Evolutionary conservation across 2,329 filamentous ascomycete species (phyloP), one percentile per base, ranked within the genome.

Genomic region (Aspergillus sp.): DNA sequence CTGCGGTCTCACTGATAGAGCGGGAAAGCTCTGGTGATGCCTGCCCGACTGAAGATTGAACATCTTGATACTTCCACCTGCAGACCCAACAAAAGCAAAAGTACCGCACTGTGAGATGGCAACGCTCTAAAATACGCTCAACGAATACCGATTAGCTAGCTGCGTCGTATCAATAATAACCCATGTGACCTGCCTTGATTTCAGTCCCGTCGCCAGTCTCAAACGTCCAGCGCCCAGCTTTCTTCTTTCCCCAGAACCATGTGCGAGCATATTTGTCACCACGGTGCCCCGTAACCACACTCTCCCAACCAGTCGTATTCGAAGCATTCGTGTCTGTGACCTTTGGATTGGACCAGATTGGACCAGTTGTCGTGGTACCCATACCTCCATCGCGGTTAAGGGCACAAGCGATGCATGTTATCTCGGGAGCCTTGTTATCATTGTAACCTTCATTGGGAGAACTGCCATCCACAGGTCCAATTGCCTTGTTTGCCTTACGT

Each of bases 201-300:
- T 88, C 80, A n/a, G 81, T 79, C 12, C 80, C 80, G 67, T 98
- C 93, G 36, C 85, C 80, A 0, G 90, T 96, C 54, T 86, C 82
- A 56, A 98, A 88, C 0, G 86, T 85, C 93, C 93, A 98, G 52
- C 93, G 79, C 7, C 93, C 93, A 42, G 93, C 90, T 58, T 85
- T 83, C 69, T 94, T 96, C 47, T 88, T 83, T 4, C 91, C 93
- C 90, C 93, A 97, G 69, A 96, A 96, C 93, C 93, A 98, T 1
- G 93, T 97, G 45, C 93, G 81, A 12, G 89, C 93, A 61, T 80
- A 86, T 40, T 82, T 78, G 60, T 97, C 91, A 44, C 85, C 81
- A 60, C 84, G 84, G 63, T 98, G 94, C 7, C 89, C 91, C 3
- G 93, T 98, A 2, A 98, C 81, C 5, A 98, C 83, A 61, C 91